Base-by-base conservation (phyloP, 139 green algal species). In the Marvania coccoides region DNA sequence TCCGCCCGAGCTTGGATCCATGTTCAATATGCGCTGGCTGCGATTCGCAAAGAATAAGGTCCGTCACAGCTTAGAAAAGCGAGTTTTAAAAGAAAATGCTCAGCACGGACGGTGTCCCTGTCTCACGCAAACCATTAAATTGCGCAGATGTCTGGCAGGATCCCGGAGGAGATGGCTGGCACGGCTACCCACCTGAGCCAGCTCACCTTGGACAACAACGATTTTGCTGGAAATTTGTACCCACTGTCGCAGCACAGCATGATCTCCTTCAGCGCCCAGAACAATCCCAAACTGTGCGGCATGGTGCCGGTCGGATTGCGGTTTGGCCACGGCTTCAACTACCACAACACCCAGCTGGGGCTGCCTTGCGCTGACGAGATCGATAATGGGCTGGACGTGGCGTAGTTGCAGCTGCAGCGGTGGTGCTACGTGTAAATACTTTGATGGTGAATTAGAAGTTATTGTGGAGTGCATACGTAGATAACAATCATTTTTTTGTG, bases 251-350 rank as follows among this genome's bases (percentile, higher is more conserved):
- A 59, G 19, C 37, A 64, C 40, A 59, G 28, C 13, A 26, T 82
- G 6, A 47, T 70, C 23, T 61, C 61, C 13, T 67, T 72, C 19
- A 56, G 54, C 0, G 40, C 35, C 9, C 47, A 57, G 14, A 54
- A 73, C 35, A 82, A 81, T 48, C 66, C 64, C 7, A 59, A 66
- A n/a, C 60, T 83, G 58, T 83, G 76, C 47, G 76, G 76, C 36
- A 83, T 82, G 76, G 69, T 83, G 12, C 73, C 76, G 4, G 37
- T 63, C 26, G 56, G 63, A 23, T 31, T 81, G 12, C 63, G 73
- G 8, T 82, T 58, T 61, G 73, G 67, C 5, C 74, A 83, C 56
- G 69, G 68, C 42, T 83, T 75, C 53, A 82, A 83, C 55, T 38
- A 23, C 26, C 30, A 67, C 37, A 39, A 57, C 54, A 82, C 74